A percentile compares a stretch with the other conserved stretches of the same genome.
These are phyloP conservation scores for Zalaria sp. DNA, from an alignment of 2,329 filamentous ascomycete species.

Conservation along the genomic window DNA sequence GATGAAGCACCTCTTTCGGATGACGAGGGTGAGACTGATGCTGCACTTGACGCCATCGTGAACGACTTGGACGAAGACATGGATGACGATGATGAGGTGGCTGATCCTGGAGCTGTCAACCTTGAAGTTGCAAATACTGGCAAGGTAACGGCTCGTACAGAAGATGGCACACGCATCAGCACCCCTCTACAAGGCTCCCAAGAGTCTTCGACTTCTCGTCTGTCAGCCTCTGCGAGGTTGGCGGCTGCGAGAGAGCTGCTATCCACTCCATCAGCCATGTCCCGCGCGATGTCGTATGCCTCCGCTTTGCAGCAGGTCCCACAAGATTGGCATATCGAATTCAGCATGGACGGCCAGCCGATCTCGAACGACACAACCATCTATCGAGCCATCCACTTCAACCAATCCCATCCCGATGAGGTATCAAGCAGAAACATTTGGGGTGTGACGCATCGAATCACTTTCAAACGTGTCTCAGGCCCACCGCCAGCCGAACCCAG, in stretches of 20 bases:
- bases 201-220: constrained; percentile 13
- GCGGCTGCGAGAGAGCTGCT: constrained; percentile 19
- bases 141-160: constrained; percentile 79
- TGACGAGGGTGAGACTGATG: constrained; percentile 35
- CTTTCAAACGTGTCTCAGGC: constrained; percentile 74
- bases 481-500: constrained; percentile 63
- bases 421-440: constrained; percentile 65
- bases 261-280: constrained; percentile 31
- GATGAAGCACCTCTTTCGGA: constrained; percentile 77
- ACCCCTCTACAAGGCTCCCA: constrained; percentile 55
- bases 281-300: constrained; percentile 64
- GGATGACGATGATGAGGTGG: constrained; percentile 53
- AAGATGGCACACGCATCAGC: constrained; percentile 75
- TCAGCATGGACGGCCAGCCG: constrained; percentile 70
- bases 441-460: constrained; percentile 82
- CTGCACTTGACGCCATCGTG: constrained; percentile 72
- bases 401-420: constrained; percentile 47
- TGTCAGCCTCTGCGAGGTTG: constrained; percentile 16
- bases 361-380: constrained; percentile 89
- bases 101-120: constrained; percentile 77
- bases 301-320: constrained; percentile 67
- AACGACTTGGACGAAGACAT: constrained; percentile 74
- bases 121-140: constrained; percentile 78
- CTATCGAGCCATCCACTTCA: constrained; percentile 80
- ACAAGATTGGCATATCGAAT: constrained; percentile 96